These are phyloP conservation scores for Dryadomyces quercus-mongolicae DNA, from an alignment of 2,329 filamentous ascomycete species.

Conservation along the genomic window DNA sequence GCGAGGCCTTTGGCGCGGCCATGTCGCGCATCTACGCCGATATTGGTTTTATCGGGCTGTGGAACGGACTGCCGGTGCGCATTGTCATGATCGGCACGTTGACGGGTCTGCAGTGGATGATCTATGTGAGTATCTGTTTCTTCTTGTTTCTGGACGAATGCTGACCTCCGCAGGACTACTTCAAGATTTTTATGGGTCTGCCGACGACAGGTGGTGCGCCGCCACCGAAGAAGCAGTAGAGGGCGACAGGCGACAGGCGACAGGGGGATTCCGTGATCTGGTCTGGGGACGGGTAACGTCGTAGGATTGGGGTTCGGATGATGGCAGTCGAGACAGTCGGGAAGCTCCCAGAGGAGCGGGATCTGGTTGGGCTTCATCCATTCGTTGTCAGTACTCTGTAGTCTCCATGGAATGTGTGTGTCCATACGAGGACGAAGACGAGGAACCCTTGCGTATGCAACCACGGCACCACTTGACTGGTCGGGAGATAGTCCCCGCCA, in stretches of 20 bases:
- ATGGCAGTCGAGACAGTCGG: not conserved
- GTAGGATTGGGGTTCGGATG: too few relatives aligned
- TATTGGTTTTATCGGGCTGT: constrained; percentile 77
- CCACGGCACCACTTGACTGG: too few relatives aligned
- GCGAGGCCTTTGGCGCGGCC: constrained; percentile 69
- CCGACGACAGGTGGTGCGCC: constrained; percentile 66
- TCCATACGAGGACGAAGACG: too few relatives aligned
- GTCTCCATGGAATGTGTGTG: too few relatives aligned
- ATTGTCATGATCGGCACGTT: constrained; percentile 84
- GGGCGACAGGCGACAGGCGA: not conserved
- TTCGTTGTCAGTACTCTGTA: too few relatives aligned
- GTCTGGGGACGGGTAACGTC: too few relatives aligned
- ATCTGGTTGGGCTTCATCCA: too few relatives aligned
- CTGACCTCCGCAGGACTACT: constrained; percentile 49
- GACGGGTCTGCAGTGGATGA: constrained; percentile 88
- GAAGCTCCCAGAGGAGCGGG: too few relatives aligned
- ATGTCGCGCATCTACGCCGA: constrained; percentile 72
- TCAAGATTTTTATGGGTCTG: constrained; percentile 82
- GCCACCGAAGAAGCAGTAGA: constrained; percentile 31
- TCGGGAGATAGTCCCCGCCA: too few relatives aligned
- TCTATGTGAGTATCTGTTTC: constrained; percentile 54
- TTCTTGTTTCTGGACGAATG: not conserved
- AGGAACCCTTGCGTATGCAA: too few relatives aligned
- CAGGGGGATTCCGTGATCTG: too few relatives aligned
- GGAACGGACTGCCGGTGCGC: constrained; percentile 75